Conservation (phyloP, 495 filamentous ascomycete genomes). For the Filosporella fistucella region DNA sequence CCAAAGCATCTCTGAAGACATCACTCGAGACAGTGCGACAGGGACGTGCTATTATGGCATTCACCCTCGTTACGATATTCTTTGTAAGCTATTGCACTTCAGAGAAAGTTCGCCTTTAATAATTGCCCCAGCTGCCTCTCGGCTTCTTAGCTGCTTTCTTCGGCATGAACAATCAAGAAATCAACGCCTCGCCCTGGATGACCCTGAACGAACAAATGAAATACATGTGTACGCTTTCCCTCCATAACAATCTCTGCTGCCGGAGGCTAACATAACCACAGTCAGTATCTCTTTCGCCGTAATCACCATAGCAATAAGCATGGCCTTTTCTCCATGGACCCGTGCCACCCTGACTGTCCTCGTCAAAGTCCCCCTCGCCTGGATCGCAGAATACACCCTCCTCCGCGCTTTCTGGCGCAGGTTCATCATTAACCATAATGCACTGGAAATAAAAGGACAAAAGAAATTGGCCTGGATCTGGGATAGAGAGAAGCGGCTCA, state of each 20-base stretch:
- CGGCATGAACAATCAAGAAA: slow-evolving; percentile 12
- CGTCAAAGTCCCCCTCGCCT: slow-evolving; percentile 4
- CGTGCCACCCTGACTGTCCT: slow-evolving; percentile 9
- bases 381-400: slow-evolving; percentile 6
- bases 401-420: not conserved
- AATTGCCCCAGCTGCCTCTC: not conserved
- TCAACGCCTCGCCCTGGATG: slow-evolving; percentile 11
- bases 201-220: slow-evolving; percentile 10
- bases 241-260: no score
- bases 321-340: slow-evolving; percentile 12
- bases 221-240: slow-evolving; percentile 4
- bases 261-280: not conserved
- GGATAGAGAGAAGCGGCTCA: not conserved
- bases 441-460: slow-evolving; percentile 3
- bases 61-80: slow-evolving; percentile 13
- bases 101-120: not conserved
- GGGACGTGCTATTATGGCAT: slow-evolving; percentile 9
- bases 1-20: slow-evolving; percentile 3
- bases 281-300: slow-evolving; percentile 4
- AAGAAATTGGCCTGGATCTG: slow-evolving; percentile 5
- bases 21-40: slow-evolving; percentile 9
- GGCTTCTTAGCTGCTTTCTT: slow-evolving; percentile 12
- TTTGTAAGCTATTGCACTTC: not conserved
- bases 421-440: not conserved
- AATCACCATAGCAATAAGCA: slow-evolving; percentile 1